Percentiles rank a stretch among this genome's conserved stretches.
phyloP scores from a whole-genome alignment of 192 early-diverging fungal species.

The Linnemannia elongata region DNA sequence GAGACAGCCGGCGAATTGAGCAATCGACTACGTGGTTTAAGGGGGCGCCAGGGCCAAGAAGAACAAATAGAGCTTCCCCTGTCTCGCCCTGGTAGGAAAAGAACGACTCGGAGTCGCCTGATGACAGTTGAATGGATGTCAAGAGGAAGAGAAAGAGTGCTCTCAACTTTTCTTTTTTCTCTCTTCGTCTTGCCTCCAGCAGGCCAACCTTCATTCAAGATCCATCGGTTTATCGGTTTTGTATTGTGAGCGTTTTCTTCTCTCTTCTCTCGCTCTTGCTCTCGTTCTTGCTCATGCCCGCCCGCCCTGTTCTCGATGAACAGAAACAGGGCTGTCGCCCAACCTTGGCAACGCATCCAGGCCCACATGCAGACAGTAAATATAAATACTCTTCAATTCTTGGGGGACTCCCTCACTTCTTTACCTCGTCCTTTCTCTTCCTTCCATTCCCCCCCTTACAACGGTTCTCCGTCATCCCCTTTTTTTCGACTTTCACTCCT shows the following conservation, averaged over 20 bases:
- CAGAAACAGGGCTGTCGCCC: too few relatives aligned
- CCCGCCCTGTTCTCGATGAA: too few relatives aligned
- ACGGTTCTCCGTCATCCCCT: background rate
- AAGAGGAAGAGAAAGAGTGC: background rate
- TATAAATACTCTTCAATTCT: background rate
- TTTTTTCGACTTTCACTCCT: background rate
- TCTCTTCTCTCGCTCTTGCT: too few relatives aligned
- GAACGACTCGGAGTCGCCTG: background rate
- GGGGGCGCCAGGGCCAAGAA: background rate
- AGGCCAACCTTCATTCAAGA: too few relatives aligned
- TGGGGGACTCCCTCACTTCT: too few relatives aligned
- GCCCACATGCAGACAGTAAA: background rate
- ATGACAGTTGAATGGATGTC: background rate
- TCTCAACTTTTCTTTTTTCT: background rate
- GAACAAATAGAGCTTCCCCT: background rate
- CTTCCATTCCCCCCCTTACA: background rate
- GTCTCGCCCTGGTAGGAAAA: background rate
- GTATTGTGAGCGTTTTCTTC: background rate
- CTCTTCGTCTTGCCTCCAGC: too few relatives aligned
- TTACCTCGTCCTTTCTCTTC: too few relatives aligned
- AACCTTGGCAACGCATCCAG: too few relatives aligned
- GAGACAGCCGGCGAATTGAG: too few relatives aligned
- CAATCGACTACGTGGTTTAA: background rate
- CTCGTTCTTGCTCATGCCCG: too few relatives aligned
- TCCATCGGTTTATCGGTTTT: too few relatives aligned